Evolutionary conservation across 1,139 yeast genomes (phyloP).

Genomic region (Yamadazyma pseudoaaseri): DNA sequence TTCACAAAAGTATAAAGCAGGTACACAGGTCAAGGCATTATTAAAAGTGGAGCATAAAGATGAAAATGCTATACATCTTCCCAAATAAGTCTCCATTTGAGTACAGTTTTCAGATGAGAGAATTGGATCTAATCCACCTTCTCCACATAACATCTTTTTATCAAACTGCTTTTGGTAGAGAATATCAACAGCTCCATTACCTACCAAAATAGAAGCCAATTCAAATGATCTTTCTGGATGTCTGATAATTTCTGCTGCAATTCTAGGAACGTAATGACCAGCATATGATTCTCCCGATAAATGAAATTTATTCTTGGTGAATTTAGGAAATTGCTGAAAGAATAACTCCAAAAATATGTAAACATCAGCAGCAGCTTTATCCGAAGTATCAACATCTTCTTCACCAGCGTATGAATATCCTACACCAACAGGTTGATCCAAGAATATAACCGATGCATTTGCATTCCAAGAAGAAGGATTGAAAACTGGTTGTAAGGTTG

Average conservation of each 20-base stretch:
- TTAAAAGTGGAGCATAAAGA: slow-evolving; percentile 53
- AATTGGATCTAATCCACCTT: slow-evolving; percentile 67
- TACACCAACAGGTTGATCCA: slow-evolving; percentile 89
- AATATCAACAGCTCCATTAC: slow-evolving; percentile 79
- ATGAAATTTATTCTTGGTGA: slow-evolving; percentile 56
- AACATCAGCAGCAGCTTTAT: slow-evolving; percentile 72
- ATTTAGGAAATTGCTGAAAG: slow-evolving; percentile 65
- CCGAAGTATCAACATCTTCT: slow-evolving; percentile 53
- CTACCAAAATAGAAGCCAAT: slow-evolving; percentile 65
- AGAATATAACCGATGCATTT: slow-evolving; percentile 79
- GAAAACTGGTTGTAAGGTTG: slow-evolving; percentile 59
- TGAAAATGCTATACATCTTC: slow-evolving; percentile 55
- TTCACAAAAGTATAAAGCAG: slow-evolving; percentile 46
- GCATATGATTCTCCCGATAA: slow-evolving; percentile 83
- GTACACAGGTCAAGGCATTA: slow-evolving; percentile 50
- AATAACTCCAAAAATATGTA: slow-evolving; percentile 69
- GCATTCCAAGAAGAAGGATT: slow-evolving; percentile 82
- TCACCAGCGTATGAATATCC: slow-evolving; percentile 65
- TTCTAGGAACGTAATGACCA: slow-evolving; percentile 77
- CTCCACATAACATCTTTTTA: slow-evolving; percentile 77
- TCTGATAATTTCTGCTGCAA: slow-evolving; percentile 64
- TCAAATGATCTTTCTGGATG: slow-evolving; percentile 63
- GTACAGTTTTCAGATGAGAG: slow-evolving; percentile 59
- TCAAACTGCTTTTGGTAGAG: slow-evolving; percentile 60
- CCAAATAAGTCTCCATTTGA: slow-evolving; percentile 46